Percentiles rank a stretch among this genome's conserved stretches.
Conservation (phyloP, 73 alveolate species). For the Uronychia setigera region DNA sequence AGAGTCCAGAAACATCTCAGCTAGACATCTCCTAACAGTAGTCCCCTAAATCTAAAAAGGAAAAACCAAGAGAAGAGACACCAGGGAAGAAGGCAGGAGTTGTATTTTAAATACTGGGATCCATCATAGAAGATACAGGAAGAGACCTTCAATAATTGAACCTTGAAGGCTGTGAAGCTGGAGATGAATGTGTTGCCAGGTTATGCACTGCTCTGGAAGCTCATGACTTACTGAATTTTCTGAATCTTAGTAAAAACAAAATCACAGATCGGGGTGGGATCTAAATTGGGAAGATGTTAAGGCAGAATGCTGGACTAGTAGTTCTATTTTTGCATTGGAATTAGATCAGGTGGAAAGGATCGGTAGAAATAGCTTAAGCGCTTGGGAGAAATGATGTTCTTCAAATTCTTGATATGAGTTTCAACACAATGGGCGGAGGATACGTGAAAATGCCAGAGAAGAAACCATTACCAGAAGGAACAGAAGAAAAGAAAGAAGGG, state of each 20-base stretch:
- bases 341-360: constrained; percentile 40
- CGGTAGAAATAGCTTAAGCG: constrained; percentile 20
- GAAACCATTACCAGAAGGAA: background rate
- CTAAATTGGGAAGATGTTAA: constrained; percentile 31
- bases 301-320: constrained; percentile 14
- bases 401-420: constrained; percentile 54
- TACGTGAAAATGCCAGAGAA: background rate
- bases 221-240: constrained; percentile 22
- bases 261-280: constrained; percentile 55
- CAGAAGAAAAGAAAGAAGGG: background rate
- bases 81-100: background rate
- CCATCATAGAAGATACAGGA: constrained; percentile 17
- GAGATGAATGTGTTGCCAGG: constrained; percentile 26
- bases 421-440: constrained; percentile 55
- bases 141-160: constrained; percentile 13
- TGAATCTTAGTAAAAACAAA: constrained; percentile 57
- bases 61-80: background rate
- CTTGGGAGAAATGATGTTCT: background rate
- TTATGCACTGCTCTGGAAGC: constrained; percentile 24
- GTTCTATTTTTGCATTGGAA: constrained; percentile 69
- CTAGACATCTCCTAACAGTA: too few species aligned
- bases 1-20: too few species aligned
- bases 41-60: background rate
- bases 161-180: constrained; percentile 51
- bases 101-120: constrained; percentile 1